A percentile compares a stretch with the other conserved stretches of the same genome.
These are phyloP conservation scores for Raddia guianensis DNA, from an alignment of 176 grass and related monocot species.

Conservation along the genomic window DNA sequence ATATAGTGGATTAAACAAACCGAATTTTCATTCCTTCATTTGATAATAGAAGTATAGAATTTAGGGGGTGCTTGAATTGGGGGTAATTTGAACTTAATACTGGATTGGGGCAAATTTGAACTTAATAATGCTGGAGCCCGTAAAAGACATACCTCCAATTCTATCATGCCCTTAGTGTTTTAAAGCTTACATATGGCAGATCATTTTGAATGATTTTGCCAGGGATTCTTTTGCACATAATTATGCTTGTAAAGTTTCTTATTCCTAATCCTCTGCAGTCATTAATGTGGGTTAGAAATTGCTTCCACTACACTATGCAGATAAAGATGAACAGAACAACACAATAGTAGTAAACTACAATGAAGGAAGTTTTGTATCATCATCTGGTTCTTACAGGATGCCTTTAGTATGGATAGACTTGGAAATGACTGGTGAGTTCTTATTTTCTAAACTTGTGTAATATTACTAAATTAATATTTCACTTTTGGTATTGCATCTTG, in stretches of 20 bases:
- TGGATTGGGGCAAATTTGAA: too few species aligned
- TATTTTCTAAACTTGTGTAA: background rate
- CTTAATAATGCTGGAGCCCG: too few species aligned
- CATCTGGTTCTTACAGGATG: slow-evolving; percentile 59
- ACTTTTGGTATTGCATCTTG: slow-evolving; percentile 2
- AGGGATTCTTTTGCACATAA: background rate
- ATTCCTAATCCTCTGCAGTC: background rate
- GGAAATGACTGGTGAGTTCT: slow-evolving; percentile 85
- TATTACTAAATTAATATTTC: background rate
- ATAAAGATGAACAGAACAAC: slow-evolving; percentile 35
- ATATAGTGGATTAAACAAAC: background rate
- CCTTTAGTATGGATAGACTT: slow-evolving; percentile 94
- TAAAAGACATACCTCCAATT: too few species aligned
- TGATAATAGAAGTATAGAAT: background rate
- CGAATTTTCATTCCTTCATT: background rate
- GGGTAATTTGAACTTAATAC: too few species aligned
- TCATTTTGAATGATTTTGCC: background rate
- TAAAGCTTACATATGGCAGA: background rate
- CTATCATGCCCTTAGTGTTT: background rate
- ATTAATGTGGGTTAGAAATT: slow-evolving; percentile 1
- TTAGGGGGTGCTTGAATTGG: too few species aligned
- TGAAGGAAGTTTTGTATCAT: slow-evolving; percentile 39
- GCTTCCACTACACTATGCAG: slow-evolving; percentile 40
- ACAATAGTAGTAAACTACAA: slow-evolving; percentile 23
- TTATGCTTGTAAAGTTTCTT: background rate